phyloP scores from a whole-genome alignment of 1,139 yeast species.

The Suhomyces taliae region DNA sequence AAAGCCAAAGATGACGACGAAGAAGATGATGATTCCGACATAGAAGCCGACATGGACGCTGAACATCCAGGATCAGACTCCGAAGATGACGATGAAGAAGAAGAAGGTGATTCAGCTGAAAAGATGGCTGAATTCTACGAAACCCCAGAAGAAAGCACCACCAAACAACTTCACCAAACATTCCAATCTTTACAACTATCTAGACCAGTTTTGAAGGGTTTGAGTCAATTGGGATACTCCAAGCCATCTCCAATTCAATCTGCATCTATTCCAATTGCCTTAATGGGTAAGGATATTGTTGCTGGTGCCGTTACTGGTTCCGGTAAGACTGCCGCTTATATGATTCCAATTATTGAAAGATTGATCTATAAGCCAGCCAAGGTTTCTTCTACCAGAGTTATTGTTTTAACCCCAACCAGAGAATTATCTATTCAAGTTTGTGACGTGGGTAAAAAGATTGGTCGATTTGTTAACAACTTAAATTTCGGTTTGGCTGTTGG shows the following conservation, averaged over 20 bases:
- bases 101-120: conserved; percentile 67
- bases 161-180: conserved; percentile 51
- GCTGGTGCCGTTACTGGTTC: conserved; percentile 99
- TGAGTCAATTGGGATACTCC: conserved; percentile 75
- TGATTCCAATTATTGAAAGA: conserved; percentile 94
- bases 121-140: conserved; percentile 71
- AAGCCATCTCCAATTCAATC: conserved; percentile 93
- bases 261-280: conserved; percentile 89
- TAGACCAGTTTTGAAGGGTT: conserved; percentile 84
- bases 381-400: conserved; percentile 82
- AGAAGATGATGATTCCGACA: conserved; percentile 13
- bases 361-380: conserved; percentile 84
- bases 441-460: conserved; percentile 87
- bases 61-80: conserved; percentile 22
- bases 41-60: conserved; percentile 27
- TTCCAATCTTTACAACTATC: conserved; percentile 82
- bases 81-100: conserved; percentile 20
- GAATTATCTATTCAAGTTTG: conserved; percentile 95
- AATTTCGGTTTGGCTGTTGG: conserved; percentile 95
- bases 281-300: conserved; percentile 89
- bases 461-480: conserved; percentile 70
- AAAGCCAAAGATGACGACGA: conserved; percentile 19
- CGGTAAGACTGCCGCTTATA: conserved; percentile 98
- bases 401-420: conserved; percentile 93
- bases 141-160: conserved; percentile 47